These are phyloP conservation scores for Irpex rosettiformis DNA, from an alignment of 1,284 basidiomycete genomes.

Conservation along the genomic window DNA sequence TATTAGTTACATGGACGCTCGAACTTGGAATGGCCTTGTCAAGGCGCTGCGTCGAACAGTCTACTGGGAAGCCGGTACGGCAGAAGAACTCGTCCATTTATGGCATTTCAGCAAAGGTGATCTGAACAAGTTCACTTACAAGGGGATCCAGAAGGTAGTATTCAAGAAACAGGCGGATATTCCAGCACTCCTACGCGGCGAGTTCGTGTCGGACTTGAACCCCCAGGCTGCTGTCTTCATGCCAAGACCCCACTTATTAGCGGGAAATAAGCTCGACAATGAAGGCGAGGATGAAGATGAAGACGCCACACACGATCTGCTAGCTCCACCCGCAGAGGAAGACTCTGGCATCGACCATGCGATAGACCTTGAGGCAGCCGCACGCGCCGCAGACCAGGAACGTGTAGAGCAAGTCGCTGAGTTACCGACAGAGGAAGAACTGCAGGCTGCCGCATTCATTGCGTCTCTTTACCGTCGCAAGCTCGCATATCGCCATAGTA, in stretches of 20 bases:
- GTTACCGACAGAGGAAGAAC: conserved; percentile 27
- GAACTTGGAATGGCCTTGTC: background rate
- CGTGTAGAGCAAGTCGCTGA: conserved; percentile 19
- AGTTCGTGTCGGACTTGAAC: background rate
- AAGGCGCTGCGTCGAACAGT: background rate
- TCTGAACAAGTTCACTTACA: background rate
- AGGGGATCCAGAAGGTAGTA: background rate
- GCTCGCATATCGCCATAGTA: conserved; percentile 21
- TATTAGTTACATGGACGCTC: background rate
- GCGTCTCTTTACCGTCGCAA: conserved; percentile 29
- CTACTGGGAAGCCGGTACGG: background rate
- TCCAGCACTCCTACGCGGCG: background rate
- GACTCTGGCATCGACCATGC: conserved; percentile 20
- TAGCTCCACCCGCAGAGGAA: conserved; percentile 15
- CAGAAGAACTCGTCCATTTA: background rate
- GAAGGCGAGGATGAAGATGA: conserved; percentile 14
- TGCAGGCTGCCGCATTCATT: conserved; percentile 28
- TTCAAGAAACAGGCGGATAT: background rate
- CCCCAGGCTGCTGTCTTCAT: background rate
- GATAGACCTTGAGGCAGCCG: conserved; percentile 18
- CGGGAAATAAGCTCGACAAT: background rate
- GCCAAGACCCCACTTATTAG: background rate
- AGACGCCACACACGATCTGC: too few relatives aligned
- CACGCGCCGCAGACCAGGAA: conserved; percentile 6
- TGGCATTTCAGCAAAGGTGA: background rate